Conservation (phyloP, 495 filamentous ascomycete species). For the Penicillium steckii region DNA sequence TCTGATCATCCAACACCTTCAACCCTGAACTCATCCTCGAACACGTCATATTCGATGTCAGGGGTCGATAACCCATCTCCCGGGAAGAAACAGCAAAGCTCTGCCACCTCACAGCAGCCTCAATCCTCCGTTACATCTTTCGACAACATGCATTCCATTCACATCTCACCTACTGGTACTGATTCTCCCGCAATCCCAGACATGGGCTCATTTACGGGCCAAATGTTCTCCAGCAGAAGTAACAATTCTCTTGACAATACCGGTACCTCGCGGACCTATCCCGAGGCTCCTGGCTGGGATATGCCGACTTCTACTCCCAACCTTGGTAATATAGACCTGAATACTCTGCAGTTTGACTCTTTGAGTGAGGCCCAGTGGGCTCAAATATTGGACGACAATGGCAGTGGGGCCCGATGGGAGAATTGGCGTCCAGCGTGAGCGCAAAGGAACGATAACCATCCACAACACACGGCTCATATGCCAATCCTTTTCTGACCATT, state of each 20-base stretch:
- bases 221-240: conserved; percentile 12
- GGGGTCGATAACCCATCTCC: conserved; percentile 23
- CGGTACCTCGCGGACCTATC: conserved; percentile 9
- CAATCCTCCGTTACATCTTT: conserved; percentile 12
- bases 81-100: conserved; percentile 19
- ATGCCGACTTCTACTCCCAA: conserved; percentile 16
- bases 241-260: conserved; percentile 6
- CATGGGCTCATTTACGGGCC: conserved; percentile 13
- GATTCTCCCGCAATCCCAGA: conserved; percentile 12
- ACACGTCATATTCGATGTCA: conserved; percentile 31
- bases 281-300: conserved; percentile 27
- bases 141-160: conserved; percentile 14
- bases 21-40: conserved; percentile 37
- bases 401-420: conserved; percentile 21
- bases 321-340: conserved; percentile 19
- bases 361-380: conserved; percentile 39
- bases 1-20: conserved; percentile 38
- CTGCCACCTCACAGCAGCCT: conserved; percentile 4
- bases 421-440: conserved; percentile 27
- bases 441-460: neutral
- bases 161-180: conserved; percentile 13
- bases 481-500: too few relatives aligned
- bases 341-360: conserved; percentile 19
- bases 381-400: conserved; percentile 25
- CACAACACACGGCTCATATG: neutral